Evolutionary conservation across 1,139 yeast species (phyloP).

Genomic region (Yamadazyma friedrichii): DNA sequence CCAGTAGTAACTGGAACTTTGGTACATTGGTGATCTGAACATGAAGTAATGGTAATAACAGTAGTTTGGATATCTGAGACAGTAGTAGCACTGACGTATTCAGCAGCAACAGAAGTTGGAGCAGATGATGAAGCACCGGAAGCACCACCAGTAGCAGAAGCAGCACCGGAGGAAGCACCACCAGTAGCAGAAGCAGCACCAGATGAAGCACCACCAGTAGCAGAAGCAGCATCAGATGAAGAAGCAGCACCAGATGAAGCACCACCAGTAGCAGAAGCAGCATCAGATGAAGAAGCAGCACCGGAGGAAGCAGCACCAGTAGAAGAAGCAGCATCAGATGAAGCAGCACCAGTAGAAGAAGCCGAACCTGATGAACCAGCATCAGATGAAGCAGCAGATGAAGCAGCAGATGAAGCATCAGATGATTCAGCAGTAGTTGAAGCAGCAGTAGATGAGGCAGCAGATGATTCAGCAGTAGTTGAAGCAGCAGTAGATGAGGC

Average conservation of each 20-base stretch:
- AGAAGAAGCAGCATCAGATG: slow-evolving; percentile 19
- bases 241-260: slow-evolving; percentile 27
- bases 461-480: slow-evolving; percentile 2
- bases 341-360: slow-evolving; percentile 2
- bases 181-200: slow-evolving; percentile 11
- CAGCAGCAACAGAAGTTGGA: slow-evolving; percentile 27
- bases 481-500: slow-evolving; percentile 10
- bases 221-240: slow-evolving; percentile 4
- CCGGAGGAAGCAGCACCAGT: slow-evolving; percentile 29
- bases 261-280: slow-evolving; percentile 24
- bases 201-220: slow-evolving; percentile 5
- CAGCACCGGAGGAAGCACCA: slow-evolving; percentile 19
- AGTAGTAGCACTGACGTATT: slow-evolving; percentile 27
- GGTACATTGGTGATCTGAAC: slow-evolving; percentile 35
- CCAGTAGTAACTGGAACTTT: slow-evolving; percentile 28
- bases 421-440: slow-evolving; percentile 12
- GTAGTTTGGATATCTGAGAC: slow-evolving; percentile 27
- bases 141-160: slow-evolving; percentile 12
- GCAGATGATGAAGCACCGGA: neutral
- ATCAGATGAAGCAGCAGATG: slow-evolving; percentile 23
- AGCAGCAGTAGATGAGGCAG: slow-evolving; percentile 9
- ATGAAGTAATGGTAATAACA: slow-evolving; percentile 49
- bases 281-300: slow-evolving; percentile 11
- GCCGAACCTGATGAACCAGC: too few relatives aligned
- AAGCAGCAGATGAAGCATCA: slow-evolving; percentile 18